These are phyloP conservation scores for Viola pubescens DNA, from an alignment of 441 rosid species.

Conservation along the genomic window DNA sequence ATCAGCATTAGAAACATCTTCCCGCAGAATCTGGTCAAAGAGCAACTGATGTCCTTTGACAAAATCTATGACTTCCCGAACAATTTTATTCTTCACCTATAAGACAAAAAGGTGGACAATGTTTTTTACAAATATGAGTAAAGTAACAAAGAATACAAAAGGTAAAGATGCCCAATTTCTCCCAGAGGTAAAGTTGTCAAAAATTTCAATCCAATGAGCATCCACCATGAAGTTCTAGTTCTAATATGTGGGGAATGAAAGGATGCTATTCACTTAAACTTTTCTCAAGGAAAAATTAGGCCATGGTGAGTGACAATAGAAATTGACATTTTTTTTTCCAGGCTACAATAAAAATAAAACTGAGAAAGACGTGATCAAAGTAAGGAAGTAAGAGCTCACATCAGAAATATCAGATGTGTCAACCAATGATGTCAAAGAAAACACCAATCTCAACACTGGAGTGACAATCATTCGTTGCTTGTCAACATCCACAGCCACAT, in stretches of 20 bases:
- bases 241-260: no score
- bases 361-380: background rate
- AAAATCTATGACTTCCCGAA: constrained; percentile 74
- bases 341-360: background rate
- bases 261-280: no score
- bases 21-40: constrained; percentile 75
- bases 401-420: constrained; percentile 78
- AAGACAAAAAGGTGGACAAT: constrained; percentile 14
- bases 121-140: no score
- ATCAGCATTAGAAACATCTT: constrained; percentile 59
- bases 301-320: background rate
- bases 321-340: background rate
- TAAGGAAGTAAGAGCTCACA: constrained; percentile 36
- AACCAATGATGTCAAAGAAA: constrained; percentile 76
- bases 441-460: constrained; percentile 71
- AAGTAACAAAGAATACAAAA: constrained; percentile 3
- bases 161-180: background rate
- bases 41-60: constrained; percentile 70
- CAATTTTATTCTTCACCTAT: constrained; percentile 87
- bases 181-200: no score
- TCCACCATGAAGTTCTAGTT: no score
- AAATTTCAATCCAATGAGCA: no score
- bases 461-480: constrained; percentile 63
- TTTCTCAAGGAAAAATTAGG: no score
- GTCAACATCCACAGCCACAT: constrained; percentile 48